Evolutionary conservation across 1,139 yeast genomes (phyloP).

Genomic region (Pichia terricola): DNA sequence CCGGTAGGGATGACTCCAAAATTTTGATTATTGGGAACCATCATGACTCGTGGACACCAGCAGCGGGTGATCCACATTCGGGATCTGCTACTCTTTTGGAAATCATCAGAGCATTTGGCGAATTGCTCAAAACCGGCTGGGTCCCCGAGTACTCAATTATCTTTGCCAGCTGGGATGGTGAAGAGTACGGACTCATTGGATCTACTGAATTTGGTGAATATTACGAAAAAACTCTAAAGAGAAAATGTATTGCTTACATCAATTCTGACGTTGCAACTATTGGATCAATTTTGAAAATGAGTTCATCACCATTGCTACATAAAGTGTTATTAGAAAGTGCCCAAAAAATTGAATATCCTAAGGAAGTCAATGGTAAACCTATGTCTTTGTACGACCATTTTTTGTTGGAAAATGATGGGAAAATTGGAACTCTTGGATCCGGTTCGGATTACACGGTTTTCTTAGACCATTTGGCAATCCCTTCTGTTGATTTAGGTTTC

Average conservation of each 20-base stretch:
- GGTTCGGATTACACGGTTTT: constrained; percentile 66
- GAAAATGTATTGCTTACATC: constrained; percentile 45
- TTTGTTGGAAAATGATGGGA: constrained; percentile 23
- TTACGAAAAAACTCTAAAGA: constrained; percentile 29
- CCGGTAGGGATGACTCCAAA: constrained; percentile 40
- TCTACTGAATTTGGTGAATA: constrained; percentile 65
- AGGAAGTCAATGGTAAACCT: constrained; percentile 23
- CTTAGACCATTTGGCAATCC: constrained; percentile 56
- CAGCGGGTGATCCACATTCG: constrained; percentile 64
- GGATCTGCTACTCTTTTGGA: constrained; percentile 56
- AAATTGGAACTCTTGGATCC: constrained; percentile 43
- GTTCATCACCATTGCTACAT: constrained; percentile 46
- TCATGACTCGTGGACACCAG: constrained; percentile 66
- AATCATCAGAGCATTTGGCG: constrained; percentile 44
- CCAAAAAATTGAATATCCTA: constrained; percentile 40
- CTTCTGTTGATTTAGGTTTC: constrained; percentile 54
- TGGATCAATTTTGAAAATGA: constrained; percentile 38
- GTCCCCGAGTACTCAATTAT: constrained; percentile 50
- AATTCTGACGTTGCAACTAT: constrained; percentile 54
- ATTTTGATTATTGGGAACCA: constrained; percentile 58
- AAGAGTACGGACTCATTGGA: constrained; percentile 59
- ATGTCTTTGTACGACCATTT: constrained; percentile 49
- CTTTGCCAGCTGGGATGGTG: constrained; percentile 69
- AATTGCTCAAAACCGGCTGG: constrained; percentile 45
- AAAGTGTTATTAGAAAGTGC: constrained; percentile 32